Evolutionary conservation across 2,329 filamentous ascomycete species (phyloP).

Genomic region (Penicillium sp.): DNA sequence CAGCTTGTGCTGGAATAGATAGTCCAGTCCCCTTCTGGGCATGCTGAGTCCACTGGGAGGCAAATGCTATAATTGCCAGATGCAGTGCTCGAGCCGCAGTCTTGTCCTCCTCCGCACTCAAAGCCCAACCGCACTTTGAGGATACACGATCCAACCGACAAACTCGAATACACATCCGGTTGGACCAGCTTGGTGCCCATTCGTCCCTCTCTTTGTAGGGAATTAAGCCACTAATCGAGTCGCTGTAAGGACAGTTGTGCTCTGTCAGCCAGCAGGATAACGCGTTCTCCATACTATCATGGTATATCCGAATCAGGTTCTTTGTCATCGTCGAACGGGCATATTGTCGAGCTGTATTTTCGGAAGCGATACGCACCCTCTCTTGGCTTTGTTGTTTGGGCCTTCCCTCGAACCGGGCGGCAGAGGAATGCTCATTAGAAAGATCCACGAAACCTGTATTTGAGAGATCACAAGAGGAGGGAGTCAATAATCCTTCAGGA

Average conservation of each 20-base stretch:
- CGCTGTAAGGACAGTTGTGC: constrained; percentile 46
- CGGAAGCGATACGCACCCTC: constrained; percentile 12
- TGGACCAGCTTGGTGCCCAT: constrained; percentile 42
- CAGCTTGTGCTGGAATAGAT: constrained; percentile 7
- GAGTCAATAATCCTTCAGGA: no score
- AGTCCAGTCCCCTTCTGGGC: constrained; percentile 14
- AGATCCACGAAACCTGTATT: no score
- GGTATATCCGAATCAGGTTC: constrained; percentile 45
- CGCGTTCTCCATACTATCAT: constrained; percentile 47
- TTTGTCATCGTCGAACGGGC: constrained; percentile 40
- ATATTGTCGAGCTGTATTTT: constrained; percentile 34
- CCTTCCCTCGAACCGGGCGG: not conserved
- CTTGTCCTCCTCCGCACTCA: constrained; percentile 40
- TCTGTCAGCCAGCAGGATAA: constrained; percentile 48
- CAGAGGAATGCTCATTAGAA: not conserved
- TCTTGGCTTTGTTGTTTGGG: not conserved
- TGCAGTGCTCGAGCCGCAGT: constrained; percentile 43
- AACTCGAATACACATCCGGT: constrained; percentile 46
- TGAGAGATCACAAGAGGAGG: no score
- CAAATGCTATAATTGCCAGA: constrained; percentile 46
- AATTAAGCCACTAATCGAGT: constrained; percentile 17
- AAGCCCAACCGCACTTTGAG: constrained; percentile 36
- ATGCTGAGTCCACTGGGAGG: constrained; percentile 42
- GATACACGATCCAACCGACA: constrained; percentile 44
- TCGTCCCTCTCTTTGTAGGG: constrained; percentile 25